phyloP scores from a whole-genome alignment of 768 basidiomycete genomes.

The Tricholoma hemisulphureum region DNA sequence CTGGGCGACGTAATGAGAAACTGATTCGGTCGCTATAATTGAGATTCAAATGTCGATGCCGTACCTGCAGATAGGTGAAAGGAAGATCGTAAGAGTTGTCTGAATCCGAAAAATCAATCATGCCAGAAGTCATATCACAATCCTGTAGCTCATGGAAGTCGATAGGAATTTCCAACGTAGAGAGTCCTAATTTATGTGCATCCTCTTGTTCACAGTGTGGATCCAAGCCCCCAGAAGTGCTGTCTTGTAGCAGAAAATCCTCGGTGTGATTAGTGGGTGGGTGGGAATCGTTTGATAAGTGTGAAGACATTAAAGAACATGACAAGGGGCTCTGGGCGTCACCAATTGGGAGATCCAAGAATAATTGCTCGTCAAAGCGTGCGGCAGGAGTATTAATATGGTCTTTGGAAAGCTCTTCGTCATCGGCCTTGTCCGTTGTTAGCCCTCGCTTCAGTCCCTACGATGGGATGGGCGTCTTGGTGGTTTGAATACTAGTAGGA shows the following conservation, averaged over 20 bases:
- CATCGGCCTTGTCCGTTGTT: slow-evolving; percentile 14
- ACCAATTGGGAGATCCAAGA: slow-evolving; percentile 8
- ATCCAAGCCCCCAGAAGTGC: slow-evolving; percentile 8
- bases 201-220: neutral
- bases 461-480: neutral
- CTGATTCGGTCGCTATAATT: neutral
- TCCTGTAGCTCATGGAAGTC: neutral
- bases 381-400: slow-evolving; percentile 5
- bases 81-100: slow-evolving; percentile 1
- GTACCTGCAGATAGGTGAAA: neutral
- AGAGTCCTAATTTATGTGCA: neutral
- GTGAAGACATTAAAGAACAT: neutral
- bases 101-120: slow-evolving; percentile 13
- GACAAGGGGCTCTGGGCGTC: slow-evolving; percentile 3
- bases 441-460: slow-evolving; percentile 11
- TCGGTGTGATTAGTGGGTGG: slow-evolving; percentile 10
- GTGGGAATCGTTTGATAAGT: neutral
- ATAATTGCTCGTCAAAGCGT: slow-evolving; percentile 6
- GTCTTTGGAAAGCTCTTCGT: slow-evolving; percentile 18
- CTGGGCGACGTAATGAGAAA: neutral
- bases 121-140: neutral
- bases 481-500: neutral
- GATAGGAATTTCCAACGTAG: neutral
- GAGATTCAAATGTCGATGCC: slow-evolving; percentile 1
- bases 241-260: slow-evolving; percentile 4